Base-by-base conservation (phyloP, 1,139 yeast genomes). In the Yamadazyma dendronema region DNA sequence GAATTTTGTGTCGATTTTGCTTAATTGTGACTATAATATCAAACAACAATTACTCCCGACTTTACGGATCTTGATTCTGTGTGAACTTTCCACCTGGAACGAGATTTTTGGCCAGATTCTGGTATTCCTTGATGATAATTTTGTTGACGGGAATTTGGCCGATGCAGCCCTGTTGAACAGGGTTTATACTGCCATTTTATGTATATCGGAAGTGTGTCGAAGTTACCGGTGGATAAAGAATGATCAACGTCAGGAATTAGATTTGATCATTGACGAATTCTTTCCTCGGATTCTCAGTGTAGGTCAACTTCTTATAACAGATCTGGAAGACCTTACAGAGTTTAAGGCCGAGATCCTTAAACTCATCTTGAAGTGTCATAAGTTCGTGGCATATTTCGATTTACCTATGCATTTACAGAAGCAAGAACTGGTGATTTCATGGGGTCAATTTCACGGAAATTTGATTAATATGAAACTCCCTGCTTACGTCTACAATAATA, bases 71-170 rank as follows among this genome's bases (percentile, higher is more conserved):
- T 76, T 90, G 45, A 79, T 90, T 28, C 64, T 75, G 15, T 62
- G 65, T 38, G 97, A 92, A 48, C 87, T 76, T 55, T 86, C 92
- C 16, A 58, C 71, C 24, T 92, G 97, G 97, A 77, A 83, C 1
- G 72, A 68, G 7, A 65, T 88, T 17, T 63, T 88, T 31, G 78
- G 77, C 4, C 63, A 67, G 21, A 78, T 89, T 0, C 68, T 81
- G n/a, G 61, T 62, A 24, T 65, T 90, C 27, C 67, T 90, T 22
- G 51, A 62, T 14, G 16, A 11, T 67, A 38, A 61, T 22, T 3
- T 32, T 27, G 39, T 42, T 11, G 17, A 16, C 3, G 15, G 12
- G 16, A 43, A 42, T 4, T 43, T 45, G 11, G 47, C 46, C n/a
- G 62, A 64, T 29, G 68, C 71, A 13, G 29, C n/a, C 22, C 81